Conservation (phyloP, 2,329 filamentous ascomycete species). For the Piedraia hortae region DNA sequence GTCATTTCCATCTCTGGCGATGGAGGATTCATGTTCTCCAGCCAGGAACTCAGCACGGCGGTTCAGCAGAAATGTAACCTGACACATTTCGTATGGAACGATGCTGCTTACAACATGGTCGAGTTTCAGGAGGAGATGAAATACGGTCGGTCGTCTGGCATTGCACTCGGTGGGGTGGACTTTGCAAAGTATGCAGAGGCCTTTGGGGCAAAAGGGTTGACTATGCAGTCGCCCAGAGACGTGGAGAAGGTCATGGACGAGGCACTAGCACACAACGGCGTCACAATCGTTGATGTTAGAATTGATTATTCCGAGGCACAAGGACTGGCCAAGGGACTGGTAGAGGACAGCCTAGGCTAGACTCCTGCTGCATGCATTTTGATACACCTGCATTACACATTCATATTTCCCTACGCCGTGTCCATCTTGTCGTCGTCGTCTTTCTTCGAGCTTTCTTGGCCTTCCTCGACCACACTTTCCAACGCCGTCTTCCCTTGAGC, state of each 20-base stretch:
- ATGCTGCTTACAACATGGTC: constrained; percentile 24
- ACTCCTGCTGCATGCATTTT: neutral
- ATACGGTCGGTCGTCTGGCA: constrained; percentile 19
- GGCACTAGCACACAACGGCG: constrained; percentile 17
- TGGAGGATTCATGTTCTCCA: constrained; percentile 24
- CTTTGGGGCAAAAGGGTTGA: constrained; percentile 20
- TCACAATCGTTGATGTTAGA: constrained; percentile 20
- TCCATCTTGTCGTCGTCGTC: constrained; percentile 10
- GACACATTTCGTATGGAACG: constrained; percentile 25
- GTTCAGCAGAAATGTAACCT: constrained; percentile 22
- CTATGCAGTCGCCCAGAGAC: constrained; percentile 15
- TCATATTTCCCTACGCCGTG: constrained; percentile 10
- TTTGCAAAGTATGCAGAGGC: constrained; percentile 22
- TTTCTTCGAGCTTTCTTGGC: constrained; percentile 15
- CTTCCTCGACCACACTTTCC: constrained; percentile 48
- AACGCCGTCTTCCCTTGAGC: constrained; percentile 47
- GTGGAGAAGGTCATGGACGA: constrained; percentile 18
- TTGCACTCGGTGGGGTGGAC: constrained; percentile 20
- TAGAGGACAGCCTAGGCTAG: constrained; percentile 12
- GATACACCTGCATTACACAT: too few species aligned
- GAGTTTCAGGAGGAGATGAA: constrained; percentile 25
- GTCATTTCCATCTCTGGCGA: constrained; percentile 21
- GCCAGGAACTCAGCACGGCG: constrained; percentile 20
- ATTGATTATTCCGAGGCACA: constrained; percentile 20
- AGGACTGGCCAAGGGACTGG: constrained; percentile 17